Evolutionary conservation across 768 basidiomycete species (phyloP), one percentile per base, ranked within the genome.

Genomic region (Serendipita sp.): DNA sequence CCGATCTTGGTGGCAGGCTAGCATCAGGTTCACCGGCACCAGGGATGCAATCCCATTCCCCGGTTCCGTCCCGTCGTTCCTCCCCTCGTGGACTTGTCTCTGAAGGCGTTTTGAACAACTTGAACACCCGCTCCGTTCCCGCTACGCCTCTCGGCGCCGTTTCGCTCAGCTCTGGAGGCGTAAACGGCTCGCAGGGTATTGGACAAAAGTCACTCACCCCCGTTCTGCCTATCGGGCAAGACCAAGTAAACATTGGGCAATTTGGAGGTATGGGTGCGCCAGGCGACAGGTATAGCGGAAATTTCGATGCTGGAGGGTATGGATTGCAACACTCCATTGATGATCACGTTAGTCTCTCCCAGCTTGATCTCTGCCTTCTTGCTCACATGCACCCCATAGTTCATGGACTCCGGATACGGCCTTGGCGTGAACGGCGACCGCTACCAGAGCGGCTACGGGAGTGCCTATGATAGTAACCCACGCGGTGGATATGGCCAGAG

Each of bases 141-240:
- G 88, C 87, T 1, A 91, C 89, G 2, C 89, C 89, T 23, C 73
- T 89, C 4, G 75, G 75, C 6, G 81, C 80, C 8, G 73, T 85
- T n/a, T 68, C 82, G 10, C 55, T 33, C 55, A 36, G 8, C 55
- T 31, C 55, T 37, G 8, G 6, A 13, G 40, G 16, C 16, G 31
- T 29, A 13, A 53, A 46, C 36, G 62, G 63, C 31, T 37, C 66
- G 15, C 40, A 62, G 29, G 67, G 65, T 34, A 65, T 67, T 78
- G 76, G 48, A 77, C 77, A 45, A 69, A 67, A n/a, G 73, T 44
- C 86, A 4, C 83, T 81, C 40, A 84, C 80, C 13, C 87, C 88
- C 8, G 63, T 62, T 16, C 77, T 81, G 40, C 81, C 81, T 44
- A 63, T 50, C n/a, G 81, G 79, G 15, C 86, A 87, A 52, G 67